A percentile compares a stretch with the other conserved stretches of the same genome.
Evolutionary conservation across 1,284 basidiomycete genomes (phyloP).

Genomic region (Sanghuangporus sanghuang): DNA sequence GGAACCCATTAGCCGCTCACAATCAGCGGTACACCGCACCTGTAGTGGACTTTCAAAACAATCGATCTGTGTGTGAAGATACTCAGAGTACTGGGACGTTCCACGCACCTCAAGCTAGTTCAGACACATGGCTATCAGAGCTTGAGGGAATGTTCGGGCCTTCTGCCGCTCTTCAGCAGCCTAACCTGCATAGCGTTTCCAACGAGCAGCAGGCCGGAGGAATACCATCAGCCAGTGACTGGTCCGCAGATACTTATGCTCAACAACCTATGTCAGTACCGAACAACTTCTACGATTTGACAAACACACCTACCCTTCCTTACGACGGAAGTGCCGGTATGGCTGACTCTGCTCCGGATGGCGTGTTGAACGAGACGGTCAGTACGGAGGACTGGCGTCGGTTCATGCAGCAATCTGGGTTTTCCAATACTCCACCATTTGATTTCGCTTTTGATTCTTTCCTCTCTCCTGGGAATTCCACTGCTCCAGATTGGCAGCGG

Average conservation of each 20-base stretch:
- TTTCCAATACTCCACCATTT: background rate
- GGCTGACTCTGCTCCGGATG: background rate
- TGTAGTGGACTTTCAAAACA: too few relatives aligned
- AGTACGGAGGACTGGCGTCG: background rate
- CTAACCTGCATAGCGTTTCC: background rate
- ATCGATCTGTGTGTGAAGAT: too few relatives aligned
- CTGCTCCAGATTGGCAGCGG: too few relatives aligned
- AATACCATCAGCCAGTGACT: too few relatives aligned
- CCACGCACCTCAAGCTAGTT: background rate
- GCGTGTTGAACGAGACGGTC: background rate
- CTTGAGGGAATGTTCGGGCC: background rate
- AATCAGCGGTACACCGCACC: too few relatives aligned
- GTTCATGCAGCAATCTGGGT: conserved; percentile 4
- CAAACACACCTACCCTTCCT: too few relatives aligned
- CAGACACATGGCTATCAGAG: background rate
- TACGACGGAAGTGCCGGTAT: background rate
- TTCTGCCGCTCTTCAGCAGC: background rate
- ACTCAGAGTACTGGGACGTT: background rate
- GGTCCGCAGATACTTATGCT: background rate
- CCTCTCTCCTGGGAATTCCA: background rate
- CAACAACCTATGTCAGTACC: background rate
- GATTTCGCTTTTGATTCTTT: background rate
- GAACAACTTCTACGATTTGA: too few relatives aligned
- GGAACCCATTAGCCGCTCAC: too few relatives aligned
- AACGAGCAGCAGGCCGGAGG: too few relatives aligned